Evolutionary conservation across 2,329 filamentous ascomycete genomes (phyloP), one percentile per base, ranked within the genome.

Genomic region (Eutypa lata): DNA sequence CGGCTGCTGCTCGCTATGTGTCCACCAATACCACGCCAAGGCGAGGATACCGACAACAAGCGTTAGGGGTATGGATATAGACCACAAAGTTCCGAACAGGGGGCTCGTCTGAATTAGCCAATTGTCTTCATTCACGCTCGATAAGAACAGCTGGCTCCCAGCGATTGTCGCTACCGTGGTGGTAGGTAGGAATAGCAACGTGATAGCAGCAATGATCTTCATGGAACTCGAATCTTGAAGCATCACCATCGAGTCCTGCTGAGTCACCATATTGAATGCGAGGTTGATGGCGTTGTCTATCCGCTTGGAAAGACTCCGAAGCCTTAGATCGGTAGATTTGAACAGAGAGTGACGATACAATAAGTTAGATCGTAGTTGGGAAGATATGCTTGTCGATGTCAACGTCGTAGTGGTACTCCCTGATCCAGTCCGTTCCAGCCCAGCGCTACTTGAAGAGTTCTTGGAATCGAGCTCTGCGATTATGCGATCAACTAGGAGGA

Each of bases 151-250:
- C 49, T 64, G 59, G n/a, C 57, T 59, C 6, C 62, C 60, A 14
- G 62, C 40, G 21, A 73, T 59, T 0, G 65, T 62, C 8, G 71
- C 68, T 7, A 73, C 68, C 0, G 63, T 65, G 2, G 67, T 70
- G 0, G 68, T 71, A 1, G 71, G 71, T 0, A 73, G 47, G 53
- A 73, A 73, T 6, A 73, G 49, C 52, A 73, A 64, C 6, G 70
- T 73, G 19, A 73, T 67, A 35, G 63, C 61, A 3, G 71, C 66
- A 28, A 73, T 70, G 6, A 71, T 64, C 48, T 68, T 70, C 67
- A 72, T 72, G 13, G 65, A 66, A n/a, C 61, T 66, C 21, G 68
- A 66, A 48, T 72, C 71, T 11, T 68, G 64, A 3, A 64, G 63
- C 64, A 69, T 68, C 11, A 65, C 57, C 58, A 62, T 63, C 1